Conservation (phyloP, 2,329 filamentous ascomycete species). For the Penicillium sp. region DNA sequence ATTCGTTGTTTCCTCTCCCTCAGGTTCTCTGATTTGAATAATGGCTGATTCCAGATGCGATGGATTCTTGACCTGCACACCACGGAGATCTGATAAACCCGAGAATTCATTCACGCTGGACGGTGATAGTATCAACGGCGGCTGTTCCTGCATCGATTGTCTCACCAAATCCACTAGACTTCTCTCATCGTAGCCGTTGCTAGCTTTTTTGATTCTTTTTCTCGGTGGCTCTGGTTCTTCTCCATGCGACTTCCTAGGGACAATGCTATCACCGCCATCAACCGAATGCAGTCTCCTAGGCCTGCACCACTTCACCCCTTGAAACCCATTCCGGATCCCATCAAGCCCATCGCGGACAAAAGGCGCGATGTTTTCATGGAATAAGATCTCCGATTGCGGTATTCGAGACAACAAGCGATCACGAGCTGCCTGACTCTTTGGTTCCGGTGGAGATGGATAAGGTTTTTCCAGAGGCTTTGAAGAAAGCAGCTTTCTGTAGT, state of each 20-base stretch:
- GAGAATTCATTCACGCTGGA: constrained; percentile 27
- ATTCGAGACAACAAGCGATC: constrained; percentile 35
- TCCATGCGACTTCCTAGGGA: not conserved
- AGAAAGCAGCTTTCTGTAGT: constrained; percentile 38
- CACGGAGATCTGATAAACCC: constrained; percentile 20
- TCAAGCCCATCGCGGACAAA: constrained; percentile 38
- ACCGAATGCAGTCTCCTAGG: constrained; percentile 27
- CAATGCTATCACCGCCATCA: constrained; percentile 20
- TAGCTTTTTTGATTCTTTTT: not conserved
- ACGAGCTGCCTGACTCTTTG: constrained; percentile 46
- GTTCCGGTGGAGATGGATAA: constrained; percentile 47
- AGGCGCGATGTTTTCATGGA: constrained; percentile 18
- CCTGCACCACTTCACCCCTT: constrained; percentile 1
- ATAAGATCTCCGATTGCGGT: constrained; percentile 28
- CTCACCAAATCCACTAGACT: not conserved
- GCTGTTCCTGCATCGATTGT: constrained; percentile 2
- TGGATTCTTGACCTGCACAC: constrained; percentile 28
- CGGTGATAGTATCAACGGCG: constrained; percentile 33
- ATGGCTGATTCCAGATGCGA: constrained; percentile 17
- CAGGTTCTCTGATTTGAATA: constrained; percentile 15
- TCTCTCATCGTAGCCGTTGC: not conserved
- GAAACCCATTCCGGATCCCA: constrained; percentile 24
- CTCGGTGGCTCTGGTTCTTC: not conserved
- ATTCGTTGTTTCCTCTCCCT: constrained; percentile 7
- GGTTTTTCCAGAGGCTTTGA: constrained; percentile 43